A percentile compares a stretch with the other conserved stretches of the same genome.
These are phyloP conservation scores for Massospora cicadina DNA, from an alignment of 371 early-diverging fungal species.

Conservation along the genomic window DNA sequence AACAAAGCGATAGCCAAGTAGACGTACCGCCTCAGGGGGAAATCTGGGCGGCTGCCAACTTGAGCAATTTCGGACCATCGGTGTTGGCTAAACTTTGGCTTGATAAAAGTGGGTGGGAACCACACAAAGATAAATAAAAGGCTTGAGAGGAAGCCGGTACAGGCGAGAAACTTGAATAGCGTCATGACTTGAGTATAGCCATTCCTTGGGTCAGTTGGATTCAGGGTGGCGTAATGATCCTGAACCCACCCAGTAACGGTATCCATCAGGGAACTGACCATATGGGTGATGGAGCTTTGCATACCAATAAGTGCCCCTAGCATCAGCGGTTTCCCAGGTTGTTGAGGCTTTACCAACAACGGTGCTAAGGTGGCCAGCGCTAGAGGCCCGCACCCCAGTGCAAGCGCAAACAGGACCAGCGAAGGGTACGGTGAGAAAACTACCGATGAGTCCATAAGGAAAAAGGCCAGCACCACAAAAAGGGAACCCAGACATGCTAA, in stretches of 20 bases:
- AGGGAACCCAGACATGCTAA: background rate
- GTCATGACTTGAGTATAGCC: background rate
- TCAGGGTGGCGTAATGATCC: background rate
- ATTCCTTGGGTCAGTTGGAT: background rate
- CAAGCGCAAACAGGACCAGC: constrained; percentile 5
- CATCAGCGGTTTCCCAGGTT: background rate
- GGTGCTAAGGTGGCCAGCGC: constrained; percentile 7
- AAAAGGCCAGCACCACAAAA: background rate
- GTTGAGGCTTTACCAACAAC: background rate
- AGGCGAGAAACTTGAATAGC: background rate
- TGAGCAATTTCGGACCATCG: background rate
- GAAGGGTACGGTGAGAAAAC: background rate
- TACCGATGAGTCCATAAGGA: background rate
- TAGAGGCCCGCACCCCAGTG: constrained; percentile 9
- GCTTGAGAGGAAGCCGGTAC: background rate
- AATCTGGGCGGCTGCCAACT: background rate
- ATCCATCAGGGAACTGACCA: constrained; percentile 4
- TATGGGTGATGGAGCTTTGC: constrained; percentile 6
- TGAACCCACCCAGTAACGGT: constrained; percentile 3
- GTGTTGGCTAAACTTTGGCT: background rate
- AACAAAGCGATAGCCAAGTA: background rate
- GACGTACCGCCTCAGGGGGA: background rate
- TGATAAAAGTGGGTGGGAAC: background rate
- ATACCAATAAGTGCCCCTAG: constrained; percentile 4
- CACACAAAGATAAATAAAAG: background rate